Evolutionary conservation across 805 yeast species (phyloP).

Genomic region (Candida odintsovae): DNA sequence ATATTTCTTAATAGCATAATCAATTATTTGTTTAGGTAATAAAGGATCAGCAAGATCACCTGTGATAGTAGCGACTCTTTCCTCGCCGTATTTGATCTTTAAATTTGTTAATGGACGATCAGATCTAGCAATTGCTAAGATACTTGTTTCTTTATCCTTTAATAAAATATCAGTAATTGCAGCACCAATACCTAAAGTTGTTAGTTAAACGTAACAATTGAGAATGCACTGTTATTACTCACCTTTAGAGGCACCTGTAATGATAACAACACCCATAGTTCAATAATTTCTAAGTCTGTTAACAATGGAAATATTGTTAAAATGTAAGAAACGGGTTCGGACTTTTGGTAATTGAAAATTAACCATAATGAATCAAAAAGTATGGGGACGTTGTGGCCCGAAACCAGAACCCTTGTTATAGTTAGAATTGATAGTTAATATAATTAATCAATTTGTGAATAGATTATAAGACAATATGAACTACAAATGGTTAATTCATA

Average conservation of each 20-base stretch:
- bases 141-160: constrained; percentile 30
- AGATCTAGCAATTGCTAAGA: constrained; percentile 73
- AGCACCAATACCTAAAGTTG: constrained; percentile 64
- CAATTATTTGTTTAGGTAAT: constrained; percentile 34
- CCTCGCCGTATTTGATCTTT: constrained; percentile 38
- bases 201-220: too few relatives aligned
- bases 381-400: neutral
- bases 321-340: too few relatives aligned
- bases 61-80: constrained; percentile 42
- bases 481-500: too few relatives aligned
- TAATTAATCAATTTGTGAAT: too few relatives aligned
- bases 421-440: too few relatives aligned
- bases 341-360: too few relatives aligned
- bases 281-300: neutral
- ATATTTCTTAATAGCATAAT: constrained; percentile 39
- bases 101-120: constrained; percentile 39
- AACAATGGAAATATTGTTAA: too few relatives aligned
- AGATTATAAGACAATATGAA: too few relatives aligned
- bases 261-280: constrained; percentile 33
- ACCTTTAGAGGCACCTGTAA: constrained; percentile 64
- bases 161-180: constrained; percentile 55
- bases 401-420: too few relatives aligned
- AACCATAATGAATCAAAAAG: too few relatives aligned
- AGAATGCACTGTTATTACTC: too few relatives aligned
- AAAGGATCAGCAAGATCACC: constrained; percentile 55